Conservation (phyloP, 169 alveolate genomes). For the Eimeria maxima region DNA sequence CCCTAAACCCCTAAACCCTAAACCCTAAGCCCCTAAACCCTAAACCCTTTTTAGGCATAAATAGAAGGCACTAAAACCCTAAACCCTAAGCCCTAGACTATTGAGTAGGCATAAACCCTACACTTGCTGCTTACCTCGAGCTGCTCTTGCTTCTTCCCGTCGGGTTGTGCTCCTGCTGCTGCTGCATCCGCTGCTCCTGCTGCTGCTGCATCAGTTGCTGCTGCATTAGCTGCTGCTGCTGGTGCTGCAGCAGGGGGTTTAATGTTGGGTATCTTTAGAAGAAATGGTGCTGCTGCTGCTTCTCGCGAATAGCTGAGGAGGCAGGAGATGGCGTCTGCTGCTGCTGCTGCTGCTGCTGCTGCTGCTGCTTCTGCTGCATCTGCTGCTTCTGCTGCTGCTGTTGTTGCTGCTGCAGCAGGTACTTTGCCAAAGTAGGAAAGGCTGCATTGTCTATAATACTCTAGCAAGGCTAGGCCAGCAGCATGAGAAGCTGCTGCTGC, state of each 20-base stretch:
- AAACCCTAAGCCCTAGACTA: background rate
- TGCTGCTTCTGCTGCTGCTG: constrained; percentile 23
- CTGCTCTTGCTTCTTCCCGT: background rate
- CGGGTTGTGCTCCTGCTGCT: background rate
- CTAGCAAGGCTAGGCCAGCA: background rate
- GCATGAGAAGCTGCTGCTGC: constrained; percentile 38
- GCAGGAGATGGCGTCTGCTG: constrained; percentile 24
- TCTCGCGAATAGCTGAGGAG: constrained; percentile 1
- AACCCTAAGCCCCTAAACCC: background rate
- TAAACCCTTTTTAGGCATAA: background rate
- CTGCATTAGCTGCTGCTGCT: background rate
- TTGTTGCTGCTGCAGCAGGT: background rate
- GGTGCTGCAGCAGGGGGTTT: background rate
- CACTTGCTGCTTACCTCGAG: background rate
- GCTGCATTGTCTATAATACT: background rate
- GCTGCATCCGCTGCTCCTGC: background rate
- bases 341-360: constrained; percentile 31
- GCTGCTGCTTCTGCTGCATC: background rate
- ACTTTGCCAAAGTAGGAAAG: background rate
- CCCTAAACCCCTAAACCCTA: background rate
- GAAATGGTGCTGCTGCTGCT: constrained; percentile 9
- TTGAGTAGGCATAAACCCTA: background rate
- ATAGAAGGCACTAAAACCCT: background rate
- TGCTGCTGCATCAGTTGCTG: background rate
- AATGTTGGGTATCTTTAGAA: background rate